Percentiles rank a stretch among this genome's conserved stretches.
Evolutionary conservation across 306 rosid species (phyloP).

Genomic region (Luffa aegyptiaca): DNA sequence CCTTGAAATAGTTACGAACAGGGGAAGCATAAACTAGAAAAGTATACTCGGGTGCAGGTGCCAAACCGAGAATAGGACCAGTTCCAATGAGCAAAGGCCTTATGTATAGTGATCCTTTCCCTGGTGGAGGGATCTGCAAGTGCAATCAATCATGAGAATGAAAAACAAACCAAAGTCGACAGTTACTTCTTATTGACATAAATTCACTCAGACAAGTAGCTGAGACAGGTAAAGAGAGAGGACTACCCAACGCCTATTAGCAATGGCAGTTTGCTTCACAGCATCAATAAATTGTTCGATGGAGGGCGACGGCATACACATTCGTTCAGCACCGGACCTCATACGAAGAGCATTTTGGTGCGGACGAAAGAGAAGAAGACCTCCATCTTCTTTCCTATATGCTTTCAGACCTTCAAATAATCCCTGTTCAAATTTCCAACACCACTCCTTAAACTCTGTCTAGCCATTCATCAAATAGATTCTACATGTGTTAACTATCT

Average conservation of each 20-base stretch:
- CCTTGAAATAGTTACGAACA: constrained; percentile 86
- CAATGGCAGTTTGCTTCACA: constrained; percentile 52
- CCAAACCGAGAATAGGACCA: constrained; percentile 75
- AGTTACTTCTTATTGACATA: background rate
- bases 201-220: background rate
- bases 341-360: constrained; percentile 63
- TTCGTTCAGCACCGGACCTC: constrained; percentile 66
- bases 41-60: constrained; percentile 67
- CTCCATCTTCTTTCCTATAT: constrained; percentile 63
- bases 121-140: constrained; percentile 71
- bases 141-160: background rate
- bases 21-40: constrained; percentile 82
- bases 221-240: background rate
- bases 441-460: background rate
- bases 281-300: constrained; percentile 57
- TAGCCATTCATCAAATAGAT: background rate
- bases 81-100: constrained; percentile 84
- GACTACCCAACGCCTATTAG: constrained; percentile 84
- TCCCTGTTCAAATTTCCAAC: constrained; percentile 35
- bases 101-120: constrained; percentile 69
- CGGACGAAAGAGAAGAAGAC: constrained; percentile 65
- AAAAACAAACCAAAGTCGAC: background rate
- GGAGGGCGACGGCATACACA: constrained; percentile 84
- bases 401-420: constrained; percentile 86
- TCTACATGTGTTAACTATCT: background rate